Conservation (phyloP, 345 rosid genomes). For the Moringa oleifera region DNA sequence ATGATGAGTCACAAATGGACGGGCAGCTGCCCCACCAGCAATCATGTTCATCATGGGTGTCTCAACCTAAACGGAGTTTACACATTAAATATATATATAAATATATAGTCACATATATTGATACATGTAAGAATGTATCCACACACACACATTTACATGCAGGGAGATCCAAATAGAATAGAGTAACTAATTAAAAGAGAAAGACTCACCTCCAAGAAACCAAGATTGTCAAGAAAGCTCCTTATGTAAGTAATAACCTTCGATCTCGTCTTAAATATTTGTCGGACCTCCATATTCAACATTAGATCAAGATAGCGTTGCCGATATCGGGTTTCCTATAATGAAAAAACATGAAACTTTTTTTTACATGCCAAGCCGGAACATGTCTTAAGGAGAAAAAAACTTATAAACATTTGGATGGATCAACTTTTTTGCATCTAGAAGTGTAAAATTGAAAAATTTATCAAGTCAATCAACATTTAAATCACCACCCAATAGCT, state of each 20-base stretch:
- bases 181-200: not conserved
- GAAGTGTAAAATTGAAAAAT: not conserved
- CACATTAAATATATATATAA: too few relatives aligned
- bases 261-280: conserved; percentile 70
- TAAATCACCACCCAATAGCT: too few relatives aligned
- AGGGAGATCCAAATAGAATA: not conserved
- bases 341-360: conserved; percentile 8
- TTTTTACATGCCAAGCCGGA: too few relatives aligned
- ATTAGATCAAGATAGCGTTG: conserved; percentile 88
- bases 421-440: not conserved
- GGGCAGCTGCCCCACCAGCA: conserved; percentile 98
- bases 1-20: conserved; percentile 94
- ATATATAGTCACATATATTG: too few relatives aligned
- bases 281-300: conserved; percentile 72
- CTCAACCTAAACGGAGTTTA: conserved; percentile 70
- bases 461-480: too few relatives aligned
- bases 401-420: not conserved
- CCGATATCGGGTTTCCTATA: conserved; percentile 86
- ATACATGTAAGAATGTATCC: too few relatives aligned
- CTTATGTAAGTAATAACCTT: conserved; percentile 52
- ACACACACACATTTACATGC: too few relatives aligned
- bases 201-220: conserved; percentile 66
- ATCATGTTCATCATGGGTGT: conserved; percentile 99
- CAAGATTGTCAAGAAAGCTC: conserved; percentile 63
- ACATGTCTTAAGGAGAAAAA: too few relatives aligned